Conservation (phyloP, 2,329 filamentous ascomycete species). For the Huntiella bhutanensis region DNA sequence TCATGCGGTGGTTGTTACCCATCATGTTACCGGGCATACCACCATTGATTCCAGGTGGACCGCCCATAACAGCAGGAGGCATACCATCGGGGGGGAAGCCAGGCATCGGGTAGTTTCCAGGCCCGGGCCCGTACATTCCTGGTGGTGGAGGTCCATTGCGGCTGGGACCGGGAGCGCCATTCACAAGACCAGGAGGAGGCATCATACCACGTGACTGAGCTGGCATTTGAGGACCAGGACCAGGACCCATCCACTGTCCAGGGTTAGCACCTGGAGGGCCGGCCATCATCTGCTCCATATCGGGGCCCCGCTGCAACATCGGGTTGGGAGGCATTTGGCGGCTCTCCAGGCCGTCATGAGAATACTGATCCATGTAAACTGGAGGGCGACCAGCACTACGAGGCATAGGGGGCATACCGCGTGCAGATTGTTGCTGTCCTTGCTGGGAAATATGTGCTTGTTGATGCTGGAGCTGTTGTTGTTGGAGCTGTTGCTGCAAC, state of each 20-base stretch:
- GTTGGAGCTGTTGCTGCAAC: conserved; percentile 15
- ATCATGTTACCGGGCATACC: conserved; percentile 15
- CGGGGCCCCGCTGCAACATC: conserved; percentile 43
- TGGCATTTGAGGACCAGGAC: conserved; percentile 16
- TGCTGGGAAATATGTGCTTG: conserved; percentile 16
- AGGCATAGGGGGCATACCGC: conserved; percentile 12
- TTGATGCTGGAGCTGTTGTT: conserved; percentile 18
- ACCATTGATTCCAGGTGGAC: conserved; percentile 39
- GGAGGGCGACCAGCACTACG: conserved; percentile 26
- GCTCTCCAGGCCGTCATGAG: conserved; percentile 27
- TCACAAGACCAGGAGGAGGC: conserved; percentile 40
- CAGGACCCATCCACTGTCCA: conserved; percentile 27
- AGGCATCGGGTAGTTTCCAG: conserved; percentile 39
- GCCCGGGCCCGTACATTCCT: conserved; percentile 33
- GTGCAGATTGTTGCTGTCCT: conserved; percentile 7
- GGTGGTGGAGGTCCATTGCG: conserved; percentile 33
- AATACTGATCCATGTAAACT: conserved; percentile 36
- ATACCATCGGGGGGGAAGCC: conserved; percentile 13
- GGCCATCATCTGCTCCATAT: conserved; percentile 41
- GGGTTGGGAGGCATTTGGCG: conserved; percentile 35
- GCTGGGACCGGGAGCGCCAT: conserved; percentile 16
- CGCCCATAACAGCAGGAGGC: conserved; percentile 19
- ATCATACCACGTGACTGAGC: conserved; percentile 30
- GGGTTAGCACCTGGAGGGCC: conserved; percentile 22
- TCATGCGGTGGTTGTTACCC: not conserved